Conservation (phyloP, 306 rosid genomes). For the Luffa aegyptiaca region DNA sequence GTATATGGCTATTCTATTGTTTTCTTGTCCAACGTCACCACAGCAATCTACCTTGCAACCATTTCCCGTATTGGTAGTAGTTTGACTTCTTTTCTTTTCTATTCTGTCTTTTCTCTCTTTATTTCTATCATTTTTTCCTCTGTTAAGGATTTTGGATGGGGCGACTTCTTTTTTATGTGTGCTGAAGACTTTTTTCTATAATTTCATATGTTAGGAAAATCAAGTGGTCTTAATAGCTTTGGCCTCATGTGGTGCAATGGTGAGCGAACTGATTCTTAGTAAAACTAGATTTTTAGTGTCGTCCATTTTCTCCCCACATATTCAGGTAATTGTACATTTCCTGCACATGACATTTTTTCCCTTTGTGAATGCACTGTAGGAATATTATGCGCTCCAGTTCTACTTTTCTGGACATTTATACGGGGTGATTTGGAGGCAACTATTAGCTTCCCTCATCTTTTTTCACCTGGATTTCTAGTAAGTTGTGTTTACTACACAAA, state of each 20-base stretch:
- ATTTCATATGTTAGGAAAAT: slow-evolving; percentile 57
- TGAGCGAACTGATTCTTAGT: slow-evolving; percentile 24
- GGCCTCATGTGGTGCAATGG: slow-evolving; percentile 99
- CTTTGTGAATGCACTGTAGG: slow-evolving; percentile 32
- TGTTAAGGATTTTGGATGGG: background rate
- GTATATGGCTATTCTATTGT: slow-evolving; percentile 76
- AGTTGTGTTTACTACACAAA: slow-evolving; percentile 9
- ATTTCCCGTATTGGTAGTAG: slow-evolving; percentile 77
- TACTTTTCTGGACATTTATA: slow-evolving; percentile 66
- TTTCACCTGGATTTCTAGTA: slow-evolving; percentile 85
- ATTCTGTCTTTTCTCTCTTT: background rate
- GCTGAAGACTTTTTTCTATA: slow-evolving; percentile 12
- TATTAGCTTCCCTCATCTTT: slow-evolving; percentile 50
- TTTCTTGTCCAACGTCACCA: slow-evolving; percentile 74
- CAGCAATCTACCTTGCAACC: slow-evolving; percentile 94
- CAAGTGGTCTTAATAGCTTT: slow-evolving; percentile 95
- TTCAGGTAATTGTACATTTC: slow-evolving; percentile 8
- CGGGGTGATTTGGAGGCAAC: slow-evolving; percentile 70
- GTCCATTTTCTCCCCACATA: background rate
- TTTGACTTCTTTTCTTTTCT: slow-evolving; percentile 14
- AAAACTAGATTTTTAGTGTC: background rate
- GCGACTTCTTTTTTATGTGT: slow-evolving; percentile 20
- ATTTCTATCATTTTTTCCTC: background rate
- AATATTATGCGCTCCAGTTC: slow-evolving; percentile 61
- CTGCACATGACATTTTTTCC: background rate